phyloP scores from a whole-genome alignment of 768 basidiomycete species.

The Mycena indigotica region DNA sequence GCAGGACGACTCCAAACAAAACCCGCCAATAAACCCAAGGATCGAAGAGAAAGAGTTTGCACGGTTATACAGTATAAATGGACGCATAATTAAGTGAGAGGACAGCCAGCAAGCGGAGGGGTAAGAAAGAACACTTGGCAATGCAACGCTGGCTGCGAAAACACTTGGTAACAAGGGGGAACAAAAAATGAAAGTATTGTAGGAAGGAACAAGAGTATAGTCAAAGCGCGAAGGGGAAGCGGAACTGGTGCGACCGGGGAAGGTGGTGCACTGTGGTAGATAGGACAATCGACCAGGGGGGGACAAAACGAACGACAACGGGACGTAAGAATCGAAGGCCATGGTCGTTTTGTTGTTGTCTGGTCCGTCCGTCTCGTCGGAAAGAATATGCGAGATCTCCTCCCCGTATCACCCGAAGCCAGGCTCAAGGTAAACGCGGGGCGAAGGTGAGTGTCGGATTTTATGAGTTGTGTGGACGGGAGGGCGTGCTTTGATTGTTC shows the following conservation, averaged over 20 bases:
- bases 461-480: conserved; percentile 4
- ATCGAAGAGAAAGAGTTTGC: too few species aligned
- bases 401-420: neutral
- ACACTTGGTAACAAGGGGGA: neutral
- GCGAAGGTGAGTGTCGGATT: conserved; percentile 14
- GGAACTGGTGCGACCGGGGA: conserved; percentile 13
- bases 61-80: neutral
- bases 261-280: conserved; percentile 4
- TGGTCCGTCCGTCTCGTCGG: conserved; percentile 11
- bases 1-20: too few species aligned
- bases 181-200: neutral
- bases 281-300: conserved; percentile 8
- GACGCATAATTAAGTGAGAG: conserved; percentile 25
- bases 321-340: conserved; percentile 12
- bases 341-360: conserved; percentile 20
- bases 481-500: conserved; percentile 20
- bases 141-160: neutral
- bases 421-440: conserved; percentile 1
- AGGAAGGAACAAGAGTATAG: conserved; percentile 12
- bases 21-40: too few species aligned
- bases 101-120: conserved; percentile 12
- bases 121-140: neutral
- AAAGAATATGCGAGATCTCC: conserved; percentile 3
- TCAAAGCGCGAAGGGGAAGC: conserved; percentile 13
- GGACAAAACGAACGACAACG: conserved; percentile 18